These are phyloP conservation scores for Venturia effusa DNA, from an alignment of 2,329 filamentous ascomycete species.

Conservation along the genomic window DNA sequence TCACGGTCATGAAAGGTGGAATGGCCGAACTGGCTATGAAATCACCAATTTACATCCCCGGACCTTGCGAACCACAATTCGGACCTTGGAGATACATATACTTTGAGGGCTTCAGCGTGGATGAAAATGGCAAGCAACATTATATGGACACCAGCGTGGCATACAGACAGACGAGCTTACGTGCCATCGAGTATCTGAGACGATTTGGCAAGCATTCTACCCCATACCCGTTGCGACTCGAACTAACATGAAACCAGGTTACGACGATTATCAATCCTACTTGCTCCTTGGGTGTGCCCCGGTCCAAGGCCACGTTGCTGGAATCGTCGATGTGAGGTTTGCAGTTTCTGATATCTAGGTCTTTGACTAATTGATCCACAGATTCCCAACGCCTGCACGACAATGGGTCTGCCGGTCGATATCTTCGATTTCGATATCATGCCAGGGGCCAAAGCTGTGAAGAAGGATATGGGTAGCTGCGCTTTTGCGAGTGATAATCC, in stretches of 20 bases:
- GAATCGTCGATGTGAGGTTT: conserved; percentile 58
- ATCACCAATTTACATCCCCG: conserved; percentile 74
- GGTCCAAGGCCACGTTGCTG: conserved; percentile 77
- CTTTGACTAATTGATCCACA: conserved; percentile 13
- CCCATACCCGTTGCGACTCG: neutral
- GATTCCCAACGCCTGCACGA: conserved; percentile 85
- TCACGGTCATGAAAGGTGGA: conserved; percentile 75
- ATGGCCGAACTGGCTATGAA: conserved; percentile 65
- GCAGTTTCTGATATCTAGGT: neutral
- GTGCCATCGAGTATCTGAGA: conserved; percentile 68
- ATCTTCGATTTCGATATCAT: conserved; percentile 92
- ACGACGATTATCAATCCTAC: conserved; percentile 70
- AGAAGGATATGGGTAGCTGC: conserved; percentile 60
- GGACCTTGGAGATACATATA: conserved; percentile 72
- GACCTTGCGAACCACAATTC: conserved; percentile 81
- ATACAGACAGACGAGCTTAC: conserved; percentile 69
- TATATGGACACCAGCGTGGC: conserved; percentile 80
- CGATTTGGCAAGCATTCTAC: conserved; percentile 46
- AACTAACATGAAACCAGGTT: conserved; percentile 26
- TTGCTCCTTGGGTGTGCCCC: conserved; percentile 76
- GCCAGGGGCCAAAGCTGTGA: conserved; percentile 49
- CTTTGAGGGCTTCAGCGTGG: conserved; percentile 85
- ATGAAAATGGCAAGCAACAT: conserved; percentile 79
- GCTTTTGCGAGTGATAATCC: conserved; percentile 29
- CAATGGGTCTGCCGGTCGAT: conserved; percentile 78